phyloP scores from a whole-genome alignment of 106 monocot species.

The Dendrobium huoshanense region DNA sequence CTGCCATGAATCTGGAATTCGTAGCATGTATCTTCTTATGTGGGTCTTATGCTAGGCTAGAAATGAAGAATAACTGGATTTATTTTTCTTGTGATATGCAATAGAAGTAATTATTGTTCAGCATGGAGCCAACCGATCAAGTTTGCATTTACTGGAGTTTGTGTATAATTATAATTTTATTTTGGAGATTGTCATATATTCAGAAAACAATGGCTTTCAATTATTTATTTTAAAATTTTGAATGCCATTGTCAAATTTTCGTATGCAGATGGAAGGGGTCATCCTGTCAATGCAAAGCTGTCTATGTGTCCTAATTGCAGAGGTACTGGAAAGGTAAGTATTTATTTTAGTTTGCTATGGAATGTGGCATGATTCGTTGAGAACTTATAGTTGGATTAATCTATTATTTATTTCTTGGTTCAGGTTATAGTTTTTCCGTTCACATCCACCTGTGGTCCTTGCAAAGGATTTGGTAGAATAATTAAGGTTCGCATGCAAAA shows the following conservation, averaged over 20 bases:
- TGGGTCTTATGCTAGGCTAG: too few species aligned
- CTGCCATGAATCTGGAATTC: neutral
- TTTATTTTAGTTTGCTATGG: neutral
- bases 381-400: conserved; percentile 5
- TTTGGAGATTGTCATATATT: neutral
- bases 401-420: conserved; percentile 10
- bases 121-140: neutral
- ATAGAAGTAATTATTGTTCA: too few species aligned
- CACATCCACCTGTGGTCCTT: conserved; percentile 63
- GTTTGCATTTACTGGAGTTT: neutral
- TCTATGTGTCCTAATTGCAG: conserved; percentile 61
- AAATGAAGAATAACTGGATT: too few species aligned
- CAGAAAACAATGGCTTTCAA: neutral
- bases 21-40: neutral
- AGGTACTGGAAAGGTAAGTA: conserved; percentile 68
- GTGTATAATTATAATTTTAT: neutral
- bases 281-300: conserved; percentile 59
- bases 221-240: neutral
- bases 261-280: conserved; percentile 74
- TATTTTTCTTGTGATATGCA: too few species aligned
- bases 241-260: neutral
- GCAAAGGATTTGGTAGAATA: conserved; percentile 76
- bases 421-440: conserved; percentile 90
- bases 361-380: conserved; percentile 1
- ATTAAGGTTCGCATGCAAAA: conserved; percentile 49